Evolutionary conservation across 2,329 filamentous ascomycete species (phyloP).

Genomic region (Ascochyta viciae-villosae): DNA sequence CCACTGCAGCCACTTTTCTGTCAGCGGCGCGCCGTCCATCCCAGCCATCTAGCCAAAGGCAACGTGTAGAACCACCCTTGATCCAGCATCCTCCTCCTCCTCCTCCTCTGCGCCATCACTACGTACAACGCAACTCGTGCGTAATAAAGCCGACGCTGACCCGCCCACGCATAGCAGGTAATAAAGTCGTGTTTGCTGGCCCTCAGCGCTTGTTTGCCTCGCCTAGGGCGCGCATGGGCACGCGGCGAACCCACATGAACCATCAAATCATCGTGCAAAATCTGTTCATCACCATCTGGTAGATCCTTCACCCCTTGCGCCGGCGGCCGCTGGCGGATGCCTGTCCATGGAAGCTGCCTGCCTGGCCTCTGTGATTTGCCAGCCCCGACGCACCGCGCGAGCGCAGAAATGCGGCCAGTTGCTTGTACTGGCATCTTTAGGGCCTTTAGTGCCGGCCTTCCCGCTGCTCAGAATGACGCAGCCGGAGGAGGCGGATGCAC

Average conservation of each 20-base stretch:
- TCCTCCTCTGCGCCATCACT: constrained; percentile 18
- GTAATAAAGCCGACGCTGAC: constrained; percentile 30
- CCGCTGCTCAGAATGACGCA: constrained; percentile 37
- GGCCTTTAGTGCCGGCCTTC: constrained; percentile 37
- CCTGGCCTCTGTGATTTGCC: constrained; percentile 32
- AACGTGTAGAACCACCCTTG: constrained; percentile 8
- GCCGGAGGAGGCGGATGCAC: constrained; percentile 40
- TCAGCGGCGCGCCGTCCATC: constrained; percentile 34
- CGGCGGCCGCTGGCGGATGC: constrained; percentile 26
- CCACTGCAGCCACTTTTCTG: constrained; percentile 34
- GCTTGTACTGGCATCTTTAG: constrained; percentile 10
- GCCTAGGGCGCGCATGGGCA: constrained; percentile 26
- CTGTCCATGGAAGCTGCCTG: constrained; percentile 27
- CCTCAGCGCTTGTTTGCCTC: constrained; percentile 34
- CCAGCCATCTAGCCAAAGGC: constrained; percentile 16
- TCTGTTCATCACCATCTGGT: constrained; percentile 35
- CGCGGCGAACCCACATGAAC: constrained; percentile 30
- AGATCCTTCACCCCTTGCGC: constrained; percentile 37
- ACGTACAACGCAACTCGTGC: not conserved
- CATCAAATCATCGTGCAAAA: constrained; percentile 38
- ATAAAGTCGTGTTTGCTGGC: constrained; percentile 16
- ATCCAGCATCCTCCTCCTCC: constrained; percentile 12
- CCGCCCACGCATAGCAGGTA: constrained; percentile 16
- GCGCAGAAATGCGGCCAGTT: constrained; percentile 23
- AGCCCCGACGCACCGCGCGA: constrained; percentile 16